These are phyloP conservation scores for Suillus alpinus DNA, from an alignment of 768 basidiomycete species.

Conservation along the genomic window DNA sequence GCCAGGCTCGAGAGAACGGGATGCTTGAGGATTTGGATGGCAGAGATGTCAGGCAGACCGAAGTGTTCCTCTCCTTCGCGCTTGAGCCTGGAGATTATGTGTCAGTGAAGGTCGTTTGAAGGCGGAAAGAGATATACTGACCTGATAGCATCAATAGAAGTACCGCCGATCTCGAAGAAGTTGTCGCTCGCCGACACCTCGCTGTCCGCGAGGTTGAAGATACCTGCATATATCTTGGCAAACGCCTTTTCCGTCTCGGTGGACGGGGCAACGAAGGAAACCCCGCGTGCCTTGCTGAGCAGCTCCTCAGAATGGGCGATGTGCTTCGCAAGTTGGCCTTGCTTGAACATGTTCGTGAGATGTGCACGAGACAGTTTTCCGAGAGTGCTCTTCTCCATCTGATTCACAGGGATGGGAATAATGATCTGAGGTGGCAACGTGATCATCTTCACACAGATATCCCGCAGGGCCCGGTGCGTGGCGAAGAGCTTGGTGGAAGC, in stretches of 20 bases:
- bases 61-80: constrained; percentile 27
- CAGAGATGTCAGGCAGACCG: constrained; percentile 30
- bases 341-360: constrained; percentile 33
- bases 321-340: constrained; percentile 32
- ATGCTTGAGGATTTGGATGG: constrained; percentile 37
- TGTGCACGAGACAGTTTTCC: constrained; percentile 41
- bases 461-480: constrained; percentile 30
- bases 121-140: not conserved
- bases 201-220: constrained; percentile 26
- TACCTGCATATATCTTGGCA: constrained; percentile 27
- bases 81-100: constrained; percentile 16
- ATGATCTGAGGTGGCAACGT: constrained; percentile 34
- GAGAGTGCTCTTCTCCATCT: constrained; percentile 41
- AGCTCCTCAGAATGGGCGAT: constrained; percentile 26
- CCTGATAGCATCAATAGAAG: constrained; percentile 37
- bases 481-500: constrained; percentile 20
- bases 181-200: constrained; percentile 30
- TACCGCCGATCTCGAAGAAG: constrained; percentile 41
- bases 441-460: constrained; percentile 29
- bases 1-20: constrained; percentile 27
- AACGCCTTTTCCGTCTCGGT: constrained; percentile 27
- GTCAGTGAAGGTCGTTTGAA: not conserved
- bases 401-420: constrained; percentile 35
- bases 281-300: constrained; percentile 20
- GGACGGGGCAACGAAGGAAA: constrained; percentile 19